Percentiles rank a stretch among this genome's conserved stretches.
Conservation (phyloP, 345 rosid species). For the Firmiana major region DNA sequence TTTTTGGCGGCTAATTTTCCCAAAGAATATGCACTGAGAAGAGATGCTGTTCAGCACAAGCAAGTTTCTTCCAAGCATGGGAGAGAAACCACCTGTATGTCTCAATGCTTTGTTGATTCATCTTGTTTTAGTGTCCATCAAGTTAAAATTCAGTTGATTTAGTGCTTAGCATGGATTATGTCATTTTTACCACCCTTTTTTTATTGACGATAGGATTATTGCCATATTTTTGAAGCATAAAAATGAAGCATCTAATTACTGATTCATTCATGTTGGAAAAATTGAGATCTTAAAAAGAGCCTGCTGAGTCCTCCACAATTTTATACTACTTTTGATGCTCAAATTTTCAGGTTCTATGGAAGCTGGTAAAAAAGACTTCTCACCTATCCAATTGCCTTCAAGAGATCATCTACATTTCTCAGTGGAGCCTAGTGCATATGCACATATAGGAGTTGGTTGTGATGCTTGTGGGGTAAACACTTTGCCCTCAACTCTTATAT, state of each 20-base stretch:
- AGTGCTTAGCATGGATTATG: constrained; percentile 7
- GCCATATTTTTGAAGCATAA: not conserved
- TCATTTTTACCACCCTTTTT: not conserved
- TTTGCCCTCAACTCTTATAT: not conserved
- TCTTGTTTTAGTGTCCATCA: not conserved
- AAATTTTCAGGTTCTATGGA: constrained; percentile 32
- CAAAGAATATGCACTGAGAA: constrained; percentile 57
- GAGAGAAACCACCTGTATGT: constrained; percentile 33
- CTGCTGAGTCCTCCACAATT: not conserved
- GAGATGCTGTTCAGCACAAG: constrained; percentile 30
- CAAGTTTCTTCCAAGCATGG: constrained; percentile 21
- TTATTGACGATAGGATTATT: not conserved
- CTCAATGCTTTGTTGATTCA: not conserved
- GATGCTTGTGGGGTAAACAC: constrained; percentile 60
- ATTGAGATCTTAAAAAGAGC: not conserved
- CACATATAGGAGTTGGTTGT: constrained; percentile 56
- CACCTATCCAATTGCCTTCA: not conserved
- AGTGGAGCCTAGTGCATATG: constrained; percentile 22
- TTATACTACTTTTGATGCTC: not conserved
- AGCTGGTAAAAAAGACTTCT: constrained; percentile 23
- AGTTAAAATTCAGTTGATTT: not conserved
- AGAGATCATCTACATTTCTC: constrained; percentile 16
- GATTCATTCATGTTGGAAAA: not conserved
- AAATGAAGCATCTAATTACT: not conserved
- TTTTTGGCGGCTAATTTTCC: constrained; percentile 56